Evolutionary conservation across 768 basidiomycete species (phyloP), one percentile per base, ranked within the genome.

Genomic region (Infundibulicybe gibba): DNA sequence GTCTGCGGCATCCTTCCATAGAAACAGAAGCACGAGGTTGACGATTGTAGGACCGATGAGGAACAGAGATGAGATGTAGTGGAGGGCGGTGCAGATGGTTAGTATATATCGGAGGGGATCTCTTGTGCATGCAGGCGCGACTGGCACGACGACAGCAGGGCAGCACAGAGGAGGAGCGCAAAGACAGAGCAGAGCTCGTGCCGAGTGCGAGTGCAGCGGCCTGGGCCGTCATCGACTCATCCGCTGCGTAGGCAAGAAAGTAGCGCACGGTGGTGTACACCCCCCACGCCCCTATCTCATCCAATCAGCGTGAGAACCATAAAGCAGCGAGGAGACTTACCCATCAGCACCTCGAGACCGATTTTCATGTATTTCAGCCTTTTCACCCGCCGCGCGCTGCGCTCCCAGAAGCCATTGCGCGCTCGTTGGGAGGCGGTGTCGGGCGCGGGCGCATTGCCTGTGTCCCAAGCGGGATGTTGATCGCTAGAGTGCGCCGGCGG

Each of bases 261-360:
- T 89, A 90, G 38, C 86, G 81, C 44, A 80, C 60, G 5, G 76
- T 70, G 50, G 75, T 83, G 60, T 85, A 89, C 6, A 69, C 58
- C 20, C 79, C 74, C 83, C 85, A 90, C 21, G 59, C 60, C 49
- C 67, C 84, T 86, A 45, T 12, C 43, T n/a, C 25, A 43, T 20
- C 8, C 15, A 43, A 41, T 31, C 17, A 38, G 10, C 16, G 15
- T 32, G 30, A 48, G 4, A 6, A 49, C n/a, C 38, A 41, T n/a
- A 8, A 31, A 25, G 21, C 13, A 30, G 30, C 25, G 8, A n/a
- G n/a, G 13, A n/a, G 6, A 58, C 75, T 52, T 49, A 76, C 76
- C 68, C 32, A 75, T 62, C 12, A 72, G 44, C 13, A 62, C 19
- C 43, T 71, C 67, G 9, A 76, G 47, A 5, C 48, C 50, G 12